Percentiles rank a stretch among this genome's conserved stretches.
These are phyloP conservation scores for Penicillium pulvis DNA, from an alignment of 495 filamentous ascomycete species.

Conservation along the genomic window DNA sequence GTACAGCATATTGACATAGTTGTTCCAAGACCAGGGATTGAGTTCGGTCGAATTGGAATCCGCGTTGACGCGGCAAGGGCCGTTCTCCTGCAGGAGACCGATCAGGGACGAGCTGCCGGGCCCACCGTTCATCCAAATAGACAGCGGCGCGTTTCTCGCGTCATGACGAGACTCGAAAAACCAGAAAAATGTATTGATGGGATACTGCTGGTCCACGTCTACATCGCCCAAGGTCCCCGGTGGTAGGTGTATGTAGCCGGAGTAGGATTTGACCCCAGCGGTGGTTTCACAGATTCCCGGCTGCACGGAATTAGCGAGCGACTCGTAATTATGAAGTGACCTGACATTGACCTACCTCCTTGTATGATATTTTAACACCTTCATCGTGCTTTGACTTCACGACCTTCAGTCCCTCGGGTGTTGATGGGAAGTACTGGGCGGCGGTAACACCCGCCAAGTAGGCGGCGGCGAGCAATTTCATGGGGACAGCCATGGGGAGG, in stretches of 20 bases:
- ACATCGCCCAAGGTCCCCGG: slow-evolving; percentile 38
- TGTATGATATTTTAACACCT: slow-evolving; percentile 64
- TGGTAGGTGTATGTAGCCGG: slow-evolving; percentile 47
- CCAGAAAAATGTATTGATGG: slow-evolving; percentile 51
- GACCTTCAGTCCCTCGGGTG: slow-evolving; percentile 52
- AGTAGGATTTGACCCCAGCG: slow-evolving; percentile 45
- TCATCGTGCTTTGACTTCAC: slow-evolving; percentile 59
- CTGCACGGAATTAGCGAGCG: slow-evolving; percentile 28
- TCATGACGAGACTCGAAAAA: slow-evolving; percentile 49
- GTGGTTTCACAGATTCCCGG: slow-evolving; percentile 55
- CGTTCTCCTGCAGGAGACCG: slow-evolving; percentile 64
- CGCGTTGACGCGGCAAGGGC: slow-evolving; percentile 59
- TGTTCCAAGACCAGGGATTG: slow-evolving; percentile 63
- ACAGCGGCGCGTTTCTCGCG: slow-evolving; percentile 50
- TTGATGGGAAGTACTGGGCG: slow-evolving; percentile 59
- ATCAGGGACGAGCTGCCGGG: slow-evolving; percentile 63
- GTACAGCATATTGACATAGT: slow-evolving; percentile 64
- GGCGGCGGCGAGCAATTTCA: slow-evolving; percentile 7
- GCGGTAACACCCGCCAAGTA: slow-evolving; percentile 23
- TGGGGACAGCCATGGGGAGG: neutral
- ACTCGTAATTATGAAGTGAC: neutral
- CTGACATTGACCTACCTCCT: slow-evolving; percentile 47
- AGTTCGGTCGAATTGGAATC: slow-evolving; percentile 52
- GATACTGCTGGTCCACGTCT: slow-evolving; percentile 35
- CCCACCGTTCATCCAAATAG: slow-evolving; percentile 59